Base-by-base conservation (phyloP, 2,329 filamentous ascomycete species). In the Fusarium goolgardi region DNA sequence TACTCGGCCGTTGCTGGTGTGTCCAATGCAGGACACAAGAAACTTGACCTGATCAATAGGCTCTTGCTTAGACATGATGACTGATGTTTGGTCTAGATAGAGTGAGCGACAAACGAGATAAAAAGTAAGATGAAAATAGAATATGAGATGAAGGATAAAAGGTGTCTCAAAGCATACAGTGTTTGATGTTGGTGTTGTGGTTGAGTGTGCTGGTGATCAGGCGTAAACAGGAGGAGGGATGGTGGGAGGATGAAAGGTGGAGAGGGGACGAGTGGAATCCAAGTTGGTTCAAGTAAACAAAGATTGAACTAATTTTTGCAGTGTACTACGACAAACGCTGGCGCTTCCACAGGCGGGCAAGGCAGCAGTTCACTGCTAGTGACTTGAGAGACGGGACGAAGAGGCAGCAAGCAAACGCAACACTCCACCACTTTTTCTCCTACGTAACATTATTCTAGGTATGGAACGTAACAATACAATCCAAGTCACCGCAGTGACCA, bases 11-110 rank as follows among this genome's bases (percentile, higher is more conserved):
- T 83, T 83, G 71, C 79, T 82, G 12, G 86, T 85, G 76, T 88
- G 78, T 54, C 84, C 83, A 75, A 92, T 90, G 78, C 90, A 92
- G 54, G 82, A 81, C 49, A 92, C 83, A 25, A 92, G 81, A 75
- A 92, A 91, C 64, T 84, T 85, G 78, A 91, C 83, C 70, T 91
- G 88, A 0, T 78, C 78, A 29, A 87, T 82, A 21, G 85, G 80
- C 29, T 86, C 83, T 23, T 79, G 78, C 59, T 80, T 75, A 39
- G 85, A 79, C 86, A 88, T 89, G 13, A 69, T 81, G 74, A 39
- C 55, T 55, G 66, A 60, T 76, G 52, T 52, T 71, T 49, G n/a
- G 20, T 29, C 59, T 71, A 29, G 40, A 23, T 11, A 51, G 40
- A 43, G 40, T 67, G 9, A 55, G 58, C 29, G 13, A 29, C 15